Evolutionary conservation across 1,139 yeast genomes (phyloP), one percentile per base, ranked within the genome.

Genomic region (Barnettozyma hawaiiensis): DNA sequence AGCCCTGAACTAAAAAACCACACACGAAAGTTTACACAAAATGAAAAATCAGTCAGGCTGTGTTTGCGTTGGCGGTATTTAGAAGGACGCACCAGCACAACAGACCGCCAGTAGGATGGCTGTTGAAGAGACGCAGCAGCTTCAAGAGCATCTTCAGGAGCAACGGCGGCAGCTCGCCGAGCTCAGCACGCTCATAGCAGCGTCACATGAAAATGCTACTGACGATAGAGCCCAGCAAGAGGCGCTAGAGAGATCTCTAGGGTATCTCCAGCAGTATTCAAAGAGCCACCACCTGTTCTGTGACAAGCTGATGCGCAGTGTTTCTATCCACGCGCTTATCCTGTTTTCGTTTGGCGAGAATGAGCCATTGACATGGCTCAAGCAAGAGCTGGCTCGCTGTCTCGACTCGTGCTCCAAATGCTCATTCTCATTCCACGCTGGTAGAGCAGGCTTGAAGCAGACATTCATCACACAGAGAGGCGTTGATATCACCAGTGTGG

Each of bases 291-390:
- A 82, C 51, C 63, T 79, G 59, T 81, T 78, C 57, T 81, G 89
- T 60, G 75, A 78, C 56, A 64, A 65, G 11, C 58, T 60, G 31
- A 64, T 75, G 54, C 66, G 62, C 40, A 73, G 75, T 6, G 66
- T 77, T 20, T 66, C 81, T 10, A 65, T 72, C 20, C 81, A 80
- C 56, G 62, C 73, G 7, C 59, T 82, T 43, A 74, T 82, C 16
- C 64, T 81, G 44, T 80, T 80, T 55, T 78, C 85, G 9, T 78
- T 80, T 52, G 73, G 73, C 22, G 71, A 69, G 32, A 69, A 69
- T 40, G 66, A 66, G 11, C 67, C 73, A 22, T 61, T 73, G 12
- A 57, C 56, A 20, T 67, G 72, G 65, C 64, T 75, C 43, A 71
- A 73, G 47, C 63, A 66, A 4, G 54, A 59, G 7, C 65, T 76